A percentile compares a stretch with the other conserved stretches of the same genome.
Conservation (phyloP, 1,139 yeast genomes). For the Magnusiomyces ingens region DNA sequence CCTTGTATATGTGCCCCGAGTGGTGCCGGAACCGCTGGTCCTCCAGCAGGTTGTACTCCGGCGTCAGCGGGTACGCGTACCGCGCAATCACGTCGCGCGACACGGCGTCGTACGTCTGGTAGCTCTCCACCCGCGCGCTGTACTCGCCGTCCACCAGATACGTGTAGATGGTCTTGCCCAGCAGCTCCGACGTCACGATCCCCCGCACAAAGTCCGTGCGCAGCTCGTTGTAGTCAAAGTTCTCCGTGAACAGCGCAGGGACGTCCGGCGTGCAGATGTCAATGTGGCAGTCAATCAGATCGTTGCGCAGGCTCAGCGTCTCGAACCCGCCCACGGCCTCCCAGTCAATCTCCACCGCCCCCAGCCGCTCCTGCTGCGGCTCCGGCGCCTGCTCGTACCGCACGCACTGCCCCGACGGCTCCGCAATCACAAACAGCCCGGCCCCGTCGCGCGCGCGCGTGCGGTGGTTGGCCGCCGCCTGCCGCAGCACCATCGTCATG, state of each 20-base stretch:
- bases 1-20: slow-evolving; percentile 77
- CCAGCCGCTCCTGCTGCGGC: slow-evolving; percentile 20
- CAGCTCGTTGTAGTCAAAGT: slow-evolving; percentile 84
- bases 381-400: slow-evolving; percentile 62
- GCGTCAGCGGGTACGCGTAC: slow-evolving; percentile 88
- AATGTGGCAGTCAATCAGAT: slow-evolving; percentile 90
- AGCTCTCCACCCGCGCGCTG: slow-evolving; percentile 90
- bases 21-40: slow-evolving; percentile 73
- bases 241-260: slow-evolving; percentile 92
- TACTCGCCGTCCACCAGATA: slow-evolving; percentile 70
- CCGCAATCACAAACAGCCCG: slow-evolving; percentile 77
- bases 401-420: slow-evolving; percentile 64
- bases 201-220: slow-evolving; percentile 88
- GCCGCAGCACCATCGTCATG: slow-evolving; percentile 85
- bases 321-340: slow-evolving; percentile 75
- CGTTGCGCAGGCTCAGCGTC: slow-evolving; percentile 76
- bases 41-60: slow-evolving; percentile 70
- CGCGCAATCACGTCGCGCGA: slow-evolving; percentile 87
- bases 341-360: slow-evolving; percentile 66
- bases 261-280: slow-evolving; percentile 94
- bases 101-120: slow-evolving; percentile 87
- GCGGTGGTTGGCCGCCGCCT: slow-evolving; percentile 81
- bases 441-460: slow-evolving; percentile 64
- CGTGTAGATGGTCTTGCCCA: slow-evolving; percentile 86
- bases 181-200: slow-evolving; percentile 79